Evolutionary conservation across 257 asterid genomes (phyloP), one percentile per base, ranked within the genome.

Genomic region (Leonotis leonurus): DNA sequence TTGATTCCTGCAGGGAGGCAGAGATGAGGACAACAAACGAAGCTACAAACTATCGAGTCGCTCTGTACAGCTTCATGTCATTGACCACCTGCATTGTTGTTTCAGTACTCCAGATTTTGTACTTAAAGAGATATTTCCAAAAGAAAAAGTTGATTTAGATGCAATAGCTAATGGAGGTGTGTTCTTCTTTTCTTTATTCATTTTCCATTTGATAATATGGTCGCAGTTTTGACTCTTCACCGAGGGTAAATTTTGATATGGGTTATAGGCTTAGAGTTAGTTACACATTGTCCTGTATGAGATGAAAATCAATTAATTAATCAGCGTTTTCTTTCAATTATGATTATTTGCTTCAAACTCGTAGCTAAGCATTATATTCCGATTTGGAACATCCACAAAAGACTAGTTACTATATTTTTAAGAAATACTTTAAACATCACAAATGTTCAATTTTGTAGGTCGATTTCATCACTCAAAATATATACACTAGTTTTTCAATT

Each of bases 81-180:
- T 36, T 85, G 73, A 90, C 82, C 24, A 70, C 81, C 72, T 88
- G 98, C 81, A 73, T 88, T 68, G 5, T 70, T 37, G 91, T 62
- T 40, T 84, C 96, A 0, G 53, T 64, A 24, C 67, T 66, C 53
- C 98, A 88, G 75, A 71, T 85, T 56, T 62, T 74, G 73, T 74
- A 88, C 66, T 73, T 90, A 54, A 84, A 84, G 83, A 78, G 64
- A 49, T 85, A 75, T 75, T 90, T 90, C 82, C 96, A 74, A 46
- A 85, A 84, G 95, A 90, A 88, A 75, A 85, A 88, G 83, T 84
- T 88, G 65, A 90, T 90, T 18, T 90, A 88, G 85, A 67, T 45
- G 45, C 46, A 52, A 40, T 39, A 69, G 41, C 50, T 52, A 33
- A 32, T 36, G 27, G 20, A 35, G 52, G 17, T 4, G 61, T 56